Evolutionary conservation across 1,284 basidiomycete species (phyloP).

Genomic region (Marasmius tenuissimus): DNA sequence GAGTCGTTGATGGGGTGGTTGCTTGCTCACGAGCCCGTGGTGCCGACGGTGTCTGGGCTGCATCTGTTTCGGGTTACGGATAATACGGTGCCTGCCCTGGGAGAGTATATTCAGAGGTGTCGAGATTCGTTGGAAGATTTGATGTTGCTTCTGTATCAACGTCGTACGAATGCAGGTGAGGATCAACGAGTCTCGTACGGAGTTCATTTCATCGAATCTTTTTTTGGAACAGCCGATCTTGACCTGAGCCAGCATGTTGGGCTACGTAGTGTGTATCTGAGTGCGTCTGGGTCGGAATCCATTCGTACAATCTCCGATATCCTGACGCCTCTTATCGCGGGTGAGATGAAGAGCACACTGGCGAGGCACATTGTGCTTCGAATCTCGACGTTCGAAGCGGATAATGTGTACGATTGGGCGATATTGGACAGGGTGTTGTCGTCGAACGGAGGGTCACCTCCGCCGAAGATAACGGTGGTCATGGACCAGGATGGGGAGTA

Average conservation of each 20-base stretch:
- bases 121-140: slow-evolving; percentile 2
- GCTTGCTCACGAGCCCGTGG: not conserved
- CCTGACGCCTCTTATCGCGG: not conserved
- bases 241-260: not conserved
- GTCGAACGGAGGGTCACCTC: not conserved
- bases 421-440: not conserved
- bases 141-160: slow-evolving; percentile 8
- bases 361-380: not conserved
- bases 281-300: not conserved
- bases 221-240: not conserved
- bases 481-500: not conserved
- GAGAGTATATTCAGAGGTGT: slow-evolving; percentile 3
- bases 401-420: not conserved
- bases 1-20: slow-evolving; percentile 8
- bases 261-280: not conserved
- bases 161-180: not conserved
- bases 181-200: not conserved
- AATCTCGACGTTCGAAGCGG: not conserved
- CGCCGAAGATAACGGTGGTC: not conserved
- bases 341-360: not conserved
- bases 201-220: not conserved
- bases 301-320: not conserved
- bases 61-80: slow-evolving; percentile 6
- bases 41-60: not conserved
- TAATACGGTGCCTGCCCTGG: not conserved